Percentiles rank a stretch among this genome's conserved stretches.
phyloP scores from a whole-genome alignment of 225 moss, liverwort and hornwort genomes.

The Rhytidiadelphus loreus region DNA sequence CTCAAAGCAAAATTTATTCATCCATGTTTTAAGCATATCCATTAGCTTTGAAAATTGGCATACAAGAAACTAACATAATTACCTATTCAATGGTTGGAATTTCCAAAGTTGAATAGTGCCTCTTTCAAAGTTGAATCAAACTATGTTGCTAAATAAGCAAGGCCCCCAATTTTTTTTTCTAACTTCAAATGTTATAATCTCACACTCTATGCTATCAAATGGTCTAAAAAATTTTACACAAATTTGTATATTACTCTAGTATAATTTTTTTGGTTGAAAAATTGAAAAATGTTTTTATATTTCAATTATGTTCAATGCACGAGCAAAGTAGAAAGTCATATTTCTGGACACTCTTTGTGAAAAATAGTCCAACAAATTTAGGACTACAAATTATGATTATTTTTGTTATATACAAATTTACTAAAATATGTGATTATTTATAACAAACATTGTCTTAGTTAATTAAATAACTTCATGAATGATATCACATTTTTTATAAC shows the following conservation, averaged over 20 bases:
- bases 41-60: neutral
- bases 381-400: neutral
- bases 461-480: neutral
- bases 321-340: neutral
- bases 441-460: neutral
- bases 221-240: neutral
- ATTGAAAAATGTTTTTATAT: accelerated
- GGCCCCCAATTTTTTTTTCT: too few species aligned
- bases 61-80: neutral
- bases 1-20: accelerated
- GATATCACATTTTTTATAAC: neutral
- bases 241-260: neutral
- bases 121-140: neutral
- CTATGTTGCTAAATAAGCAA: accelerated
- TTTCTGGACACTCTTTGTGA: neutral
- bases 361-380: neutral
- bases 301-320: neutral
- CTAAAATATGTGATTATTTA: neutral
- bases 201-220: accelerated
- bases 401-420: neutral
- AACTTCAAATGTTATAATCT: neutral
- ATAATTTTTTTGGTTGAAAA: neutral
- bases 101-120: neutral
- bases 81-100: neutral
- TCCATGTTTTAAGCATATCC: neutral